phyloP scores from a whole-genome alignment of 345 rosid genomes.

The Bruguiera gymnorhiza region DNA sequence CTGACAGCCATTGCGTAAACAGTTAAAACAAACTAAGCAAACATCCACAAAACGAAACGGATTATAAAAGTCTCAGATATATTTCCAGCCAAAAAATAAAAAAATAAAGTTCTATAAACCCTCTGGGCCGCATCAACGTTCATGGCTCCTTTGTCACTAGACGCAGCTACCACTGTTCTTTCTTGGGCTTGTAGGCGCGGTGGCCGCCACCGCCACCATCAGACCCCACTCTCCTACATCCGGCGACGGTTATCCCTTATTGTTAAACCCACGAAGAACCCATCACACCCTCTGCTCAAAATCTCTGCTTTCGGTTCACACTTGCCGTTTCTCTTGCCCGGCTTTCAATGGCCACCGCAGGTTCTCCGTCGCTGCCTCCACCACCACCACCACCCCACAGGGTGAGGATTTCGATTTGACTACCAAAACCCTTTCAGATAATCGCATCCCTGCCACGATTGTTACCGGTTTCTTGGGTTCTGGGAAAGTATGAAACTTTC shows the following conservation, averaged over 20 bases:
- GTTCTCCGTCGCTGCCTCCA: slow-evolving; percentile 57
- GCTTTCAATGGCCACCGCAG: slow-evolving; percentile 21
- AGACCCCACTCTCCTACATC: slow-evolving; percentile 12
- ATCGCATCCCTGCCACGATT: slow-evolving; percentile 92
- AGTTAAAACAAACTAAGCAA: too few species aligned
- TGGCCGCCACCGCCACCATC: too few species aligned
- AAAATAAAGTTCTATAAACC: too few species aligned
- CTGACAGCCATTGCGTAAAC: too few species aligned
- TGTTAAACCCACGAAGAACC: slow-evolving; percentile 20
- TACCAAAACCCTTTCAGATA: slow-evolving; percentile 71
- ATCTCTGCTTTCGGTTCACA: slow-evolving; percentile 27
- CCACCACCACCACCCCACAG: slow-evolving; percentile 42
- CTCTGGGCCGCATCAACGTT: too few species aligned
- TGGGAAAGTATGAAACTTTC: too few species aligned
- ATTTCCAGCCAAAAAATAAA: too few species aligned
- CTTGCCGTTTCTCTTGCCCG: slow-evolving; percentile 12
- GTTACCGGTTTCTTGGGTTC: slow-evolving; percentile 60
- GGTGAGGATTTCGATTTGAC: slow-evolving; percentile 57
- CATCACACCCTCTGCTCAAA: slow-evolving; percentile 27
- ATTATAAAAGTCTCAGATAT: too few species aligned
- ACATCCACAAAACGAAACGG: too few species aligned
- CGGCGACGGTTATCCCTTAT: slow-evolving; percentile 39
- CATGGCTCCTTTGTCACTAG: too few species aligned
- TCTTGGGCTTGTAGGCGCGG: too few species aligned
- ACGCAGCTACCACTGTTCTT: too few species aligned